Conservation (phyloP, 2,329 filamentous ascomycete species). For the Lizonia empirigonia region DNA sequence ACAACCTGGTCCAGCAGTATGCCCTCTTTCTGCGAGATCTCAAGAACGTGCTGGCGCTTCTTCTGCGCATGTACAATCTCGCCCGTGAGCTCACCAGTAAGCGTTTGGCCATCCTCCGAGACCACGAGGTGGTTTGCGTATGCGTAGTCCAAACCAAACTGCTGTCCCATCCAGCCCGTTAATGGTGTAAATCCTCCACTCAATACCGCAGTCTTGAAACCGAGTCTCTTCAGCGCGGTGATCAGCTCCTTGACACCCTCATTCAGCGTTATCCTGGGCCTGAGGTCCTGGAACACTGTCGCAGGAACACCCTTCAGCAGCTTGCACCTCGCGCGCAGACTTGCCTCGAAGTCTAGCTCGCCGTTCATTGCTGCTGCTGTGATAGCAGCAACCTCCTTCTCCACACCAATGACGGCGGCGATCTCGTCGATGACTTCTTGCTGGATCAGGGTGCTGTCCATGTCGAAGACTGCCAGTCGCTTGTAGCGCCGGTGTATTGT, state of each 20-base stretch:
- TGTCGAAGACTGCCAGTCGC: constrained; percentile 92
- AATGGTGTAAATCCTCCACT: constrained; percentile 92
- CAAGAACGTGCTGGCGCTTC: constrained; percentile 72
- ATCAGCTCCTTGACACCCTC: constrained; percentile 78
- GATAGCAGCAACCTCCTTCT: constrained; percentile 81
- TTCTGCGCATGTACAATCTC: constrained; percentile 76
- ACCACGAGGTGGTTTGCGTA: constrained; percentile 83
- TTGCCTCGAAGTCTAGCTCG: constrained; percentile 87
- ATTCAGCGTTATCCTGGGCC: constrained; percentile 77
- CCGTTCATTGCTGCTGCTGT: constrained; percentile 95
- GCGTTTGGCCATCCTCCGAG: constrained; percentile 56
- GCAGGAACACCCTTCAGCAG: constrained; percentile 81
- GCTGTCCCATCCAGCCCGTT: constrained; percentile 80
- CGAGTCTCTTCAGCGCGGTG: constrained; percentile 73
- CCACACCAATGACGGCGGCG: constrained; percentile 81
- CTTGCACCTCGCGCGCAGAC: constrained; percentile 78
- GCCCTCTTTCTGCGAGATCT: constrained; percentile 71
- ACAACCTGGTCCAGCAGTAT: constrained; percentile 70
- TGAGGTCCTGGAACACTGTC: constrained; percentile 78
- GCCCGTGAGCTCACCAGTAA: constrained; percentile 76
- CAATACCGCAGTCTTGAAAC: constrained; percentile 86
- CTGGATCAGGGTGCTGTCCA: constrained; percentile 97
- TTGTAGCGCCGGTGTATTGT: constrained; percentile 78
- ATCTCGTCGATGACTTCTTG: constrained; percentile 98
- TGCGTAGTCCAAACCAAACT: constrained; percentile 85